Evolutionary conservation across 495 filamentous ascomycete species (phyloP).

Genomic region (Cercophora samala): DNA sequence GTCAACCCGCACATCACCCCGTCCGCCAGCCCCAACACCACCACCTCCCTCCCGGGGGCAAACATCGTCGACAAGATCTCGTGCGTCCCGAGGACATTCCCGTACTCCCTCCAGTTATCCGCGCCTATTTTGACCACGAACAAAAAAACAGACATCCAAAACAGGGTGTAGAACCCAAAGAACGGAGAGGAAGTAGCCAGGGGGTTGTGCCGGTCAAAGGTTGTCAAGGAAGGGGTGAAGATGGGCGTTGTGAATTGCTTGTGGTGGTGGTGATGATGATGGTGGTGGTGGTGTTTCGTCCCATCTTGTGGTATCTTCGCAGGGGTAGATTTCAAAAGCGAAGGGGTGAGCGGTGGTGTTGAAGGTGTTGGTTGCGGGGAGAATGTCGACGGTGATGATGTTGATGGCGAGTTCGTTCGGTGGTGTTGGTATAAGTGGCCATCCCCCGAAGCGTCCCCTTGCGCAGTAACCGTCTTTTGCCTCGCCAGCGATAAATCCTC

Average conservation of each 20-base stretch:
- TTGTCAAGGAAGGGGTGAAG: constrained; percentile 65
- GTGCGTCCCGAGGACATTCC: constrained; percentile 60
- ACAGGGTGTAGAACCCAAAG: constrained; percentile 73
- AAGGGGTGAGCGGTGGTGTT: neutral
- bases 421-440: no score
- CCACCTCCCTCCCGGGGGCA: constrained; percentile 50
- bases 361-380: neutral
- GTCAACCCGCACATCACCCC: constrained; percentile 61
- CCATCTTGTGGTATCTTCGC: no score
- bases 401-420: neutral
- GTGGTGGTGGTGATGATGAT: constrained; percentile 11
- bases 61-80: constrained; percentile 70
- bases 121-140: constrained; percentile 60
- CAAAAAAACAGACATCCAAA: constrained; percentile 65
- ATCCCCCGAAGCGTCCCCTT: no score
- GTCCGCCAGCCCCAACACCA: constrained; percentile 63
- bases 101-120: constrained; percentile 60
- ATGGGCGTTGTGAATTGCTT: constrained; percentile 62
- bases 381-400: neutral
- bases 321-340: neutral
- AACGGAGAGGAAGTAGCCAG: constrained; percentile 56
- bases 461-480: neutral
- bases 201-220: constrained; percentile 67
- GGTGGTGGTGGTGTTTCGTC: neutral
- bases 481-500: neutral